phyloP scores from a whole-genome alignment of 2,329 filamentous ascomycete genomes.

The Claviceps humidiphila region DNA sequence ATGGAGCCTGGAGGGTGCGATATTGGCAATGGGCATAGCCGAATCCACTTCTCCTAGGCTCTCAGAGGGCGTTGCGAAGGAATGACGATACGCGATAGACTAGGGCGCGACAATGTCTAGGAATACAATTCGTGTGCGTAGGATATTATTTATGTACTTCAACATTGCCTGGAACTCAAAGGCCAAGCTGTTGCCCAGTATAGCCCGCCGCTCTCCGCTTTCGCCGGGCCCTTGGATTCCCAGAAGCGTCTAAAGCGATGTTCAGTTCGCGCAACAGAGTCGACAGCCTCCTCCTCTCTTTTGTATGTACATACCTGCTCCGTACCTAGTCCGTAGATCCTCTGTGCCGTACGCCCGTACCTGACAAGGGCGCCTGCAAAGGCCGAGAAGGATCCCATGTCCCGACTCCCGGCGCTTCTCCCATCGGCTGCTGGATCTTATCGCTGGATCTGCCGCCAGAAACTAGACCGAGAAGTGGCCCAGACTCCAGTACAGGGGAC shows the following conservation, averaged over 20 bases:
- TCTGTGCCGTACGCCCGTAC: too few relatives aligned
- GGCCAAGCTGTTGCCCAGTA: not conserved
- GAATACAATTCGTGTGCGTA: too few relatives aligned
- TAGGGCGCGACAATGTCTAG: not conserved
- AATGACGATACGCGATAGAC: slow-evolving; percentile 1
- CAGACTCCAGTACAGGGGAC: not conserved
- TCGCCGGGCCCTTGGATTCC: not conserved
- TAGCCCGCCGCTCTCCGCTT: not conserved
- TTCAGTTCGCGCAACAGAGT: not conserved
- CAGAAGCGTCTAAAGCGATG: not conserved
- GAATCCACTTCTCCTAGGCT: not conserved
- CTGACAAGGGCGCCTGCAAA: not conserved
- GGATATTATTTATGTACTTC: not conserved
- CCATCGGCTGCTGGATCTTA: not conserved
- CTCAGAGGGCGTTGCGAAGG: not conserved
- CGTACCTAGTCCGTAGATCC: too few relatives aligned
- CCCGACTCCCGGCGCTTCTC: not conserved
- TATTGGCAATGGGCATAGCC: not conserved
- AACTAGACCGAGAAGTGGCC: not conserved
- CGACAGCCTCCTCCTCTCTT: too few relatives aligned
- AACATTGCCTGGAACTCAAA: not conserved
- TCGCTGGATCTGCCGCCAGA: not conserved
- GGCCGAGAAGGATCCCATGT: not conserved
- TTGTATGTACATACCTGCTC: too few relatives aligned
- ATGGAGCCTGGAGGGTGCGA: not conserved